Evolutionary conservation across 306 rosid species (phyloP).

Genomic region (Rosa chinensis): DNA sequence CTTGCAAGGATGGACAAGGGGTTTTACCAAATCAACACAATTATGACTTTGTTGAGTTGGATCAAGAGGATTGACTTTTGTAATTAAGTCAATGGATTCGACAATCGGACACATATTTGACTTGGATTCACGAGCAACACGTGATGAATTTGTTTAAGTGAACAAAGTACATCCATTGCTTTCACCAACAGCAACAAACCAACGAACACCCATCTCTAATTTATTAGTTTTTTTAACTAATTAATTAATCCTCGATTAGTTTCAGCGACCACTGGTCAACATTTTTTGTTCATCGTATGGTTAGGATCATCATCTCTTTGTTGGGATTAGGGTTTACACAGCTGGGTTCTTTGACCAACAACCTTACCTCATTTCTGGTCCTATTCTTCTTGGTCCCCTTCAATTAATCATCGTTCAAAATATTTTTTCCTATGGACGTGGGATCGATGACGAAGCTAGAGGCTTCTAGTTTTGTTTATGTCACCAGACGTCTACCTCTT

Average conservation of each 20-base stretch:
- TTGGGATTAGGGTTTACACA: conserved; percentile 15
- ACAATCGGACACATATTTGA: background rate
- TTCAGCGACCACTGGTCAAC: background rate
- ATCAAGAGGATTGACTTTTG: background rate
- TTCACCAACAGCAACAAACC: conserved; percentile 5
- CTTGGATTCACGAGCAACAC: background rate
- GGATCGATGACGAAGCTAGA: no score
- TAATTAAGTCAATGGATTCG: background rate
- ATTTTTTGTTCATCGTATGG: background rate
- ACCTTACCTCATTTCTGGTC: background rate
- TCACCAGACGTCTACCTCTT: no score
- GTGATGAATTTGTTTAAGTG: conserved; percentile 12
- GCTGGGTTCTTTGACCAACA: conserved; percentile 11
- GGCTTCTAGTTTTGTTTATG: no score
- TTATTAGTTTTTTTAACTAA: background rate
- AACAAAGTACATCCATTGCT: background rate
- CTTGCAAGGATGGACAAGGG: background rate
- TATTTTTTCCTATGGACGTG: no score
- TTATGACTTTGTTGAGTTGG: background rate
- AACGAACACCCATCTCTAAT: background rate
- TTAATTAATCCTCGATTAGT: background rate
- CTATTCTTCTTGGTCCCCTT: background rate
- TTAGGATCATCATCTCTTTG: background rate
- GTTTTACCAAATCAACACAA: background rate
- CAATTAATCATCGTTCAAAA: background rate